Conservation (phyloP, 2,329 filamentous ascomycete genomes). For the Ascochyta fabae region DNA sequence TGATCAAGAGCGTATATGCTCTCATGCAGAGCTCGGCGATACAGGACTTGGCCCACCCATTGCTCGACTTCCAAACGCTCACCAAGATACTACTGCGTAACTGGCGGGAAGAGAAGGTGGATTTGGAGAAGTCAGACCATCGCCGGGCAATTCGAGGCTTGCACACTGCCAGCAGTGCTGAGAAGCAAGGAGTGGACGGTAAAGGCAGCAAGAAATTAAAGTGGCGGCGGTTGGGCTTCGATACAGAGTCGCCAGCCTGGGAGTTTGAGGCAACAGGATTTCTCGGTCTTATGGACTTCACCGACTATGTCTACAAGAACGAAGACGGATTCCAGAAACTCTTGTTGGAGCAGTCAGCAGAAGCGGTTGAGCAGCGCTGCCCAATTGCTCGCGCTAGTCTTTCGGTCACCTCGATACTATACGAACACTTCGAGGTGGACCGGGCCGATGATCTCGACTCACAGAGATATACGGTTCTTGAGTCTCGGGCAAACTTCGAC, state of each 20-base stretch:
- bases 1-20: slow-evolving; percentile 87
- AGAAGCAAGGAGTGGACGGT: slow-evolving; percentile 53
- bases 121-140: slow-evolving; percentile 87
- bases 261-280: slow-evolving; percentile 90
- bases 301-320: slow-evolving; percentile 89
- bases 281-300: slow-evolving; percentile 95
- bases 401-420: slow-evolving; percentile 84
- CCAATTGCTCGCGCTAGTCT: slow-evolving; percentile 87
- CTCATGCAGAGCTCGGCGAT: slow-evolving; percentile 94
- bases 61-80: slow-evolving; percentile 91
- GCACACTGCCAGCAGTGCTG: slow-evolving; percentile 80
- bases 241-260: slow-evolving; percentile 81
- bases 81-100: slow-evolving; percentile 86
- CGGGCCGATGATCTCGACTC: slow-evolving; percentile 79
- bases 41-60: slow-evolving; percentile 86
- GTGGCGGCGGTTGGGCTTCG: slow-evolving; percentile 91
- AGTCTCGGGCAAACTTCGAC: slow-evolving; percentile 80
- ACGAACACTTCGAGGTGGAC: slow-evolving; percentile 95
- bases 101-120: slow-evolving; percentile 85
- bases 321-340: slow-evolving; percentile 93
- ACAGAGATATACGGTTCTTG: slow-evolving; percentile 75
- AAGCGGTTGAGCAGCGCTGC: slow-evolving; percentile 74
- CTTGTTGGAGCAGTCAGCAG: slow-evolving; percentile 83
- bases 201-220: slow-evolving; percentile 76
- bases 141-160: slow-evolving; percentile 84